Conservation (phyloP, 257 asterid species). For the Primulina huaijiensis region DNA sequence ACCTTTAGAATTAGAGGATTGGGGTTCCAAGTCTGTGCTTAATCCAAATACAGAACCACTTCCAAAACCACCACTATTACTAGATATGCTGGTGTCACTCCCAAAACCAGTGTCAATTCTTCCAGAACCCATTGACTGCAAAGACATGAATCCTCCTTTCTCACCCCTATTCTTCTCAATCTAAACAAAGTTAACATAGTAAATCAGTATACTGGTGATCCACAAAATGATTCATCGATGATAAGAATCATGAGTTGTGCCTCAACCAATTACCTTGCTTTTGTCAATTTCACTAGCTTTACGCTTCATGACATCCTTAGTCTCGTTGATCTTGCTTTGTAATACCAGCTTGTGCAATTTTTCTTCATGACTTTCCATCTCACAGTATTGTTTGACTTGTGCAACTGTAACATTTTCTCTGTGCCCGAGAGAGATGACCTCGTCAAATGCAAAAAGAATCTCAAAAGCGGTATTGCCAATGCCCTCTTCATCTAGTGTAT, state of each 20-base stretch:
- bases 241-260: constrained; percentile 12
- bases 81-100: constrained; percentile 39
- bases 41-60: constrained; percentile 49
- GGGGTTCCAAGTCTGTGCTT: constrained; percentile 44
- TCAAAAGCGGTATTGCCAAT: constrained; percentile 81
- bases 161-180: constrained; percentile 55
- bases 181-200: constrained; percentile 30
- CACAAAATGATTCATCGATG: neutral
- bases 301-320: constrained; percentile 84
- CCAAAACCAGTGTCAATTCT: constrained; percentile 53
- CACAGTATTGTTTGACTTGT: constrained; percentile 95
- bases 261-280: constrained; percentile 65
- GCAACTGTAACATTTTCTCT: constrained; percentile 85
- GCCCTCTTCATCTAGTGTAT: constrained; percentile 89
- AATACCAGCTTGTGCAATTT: constrained; percentile 76
- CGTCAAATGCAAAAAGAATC: constrained; percentile 89
- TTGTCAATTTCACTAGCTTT: constrained; percentile 95
- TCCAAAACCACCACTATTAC: constrained; percentile 42
- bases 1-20: constrained; percentile 55
- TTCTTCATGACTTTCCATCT: constrained; percentile 97
- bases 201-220: constrained; percentile 4
- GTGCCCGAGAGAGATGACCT: constrained; percentile 85
- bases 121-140: constrained; percentile 53
- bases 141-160: constrained; percentile 48
- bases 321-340: constrained; percentile 86